These are phyloP conservation scores for Plantago elongata DNA, from an alignment of 257 asterid species.

Conservation along the genomic window DNA sequence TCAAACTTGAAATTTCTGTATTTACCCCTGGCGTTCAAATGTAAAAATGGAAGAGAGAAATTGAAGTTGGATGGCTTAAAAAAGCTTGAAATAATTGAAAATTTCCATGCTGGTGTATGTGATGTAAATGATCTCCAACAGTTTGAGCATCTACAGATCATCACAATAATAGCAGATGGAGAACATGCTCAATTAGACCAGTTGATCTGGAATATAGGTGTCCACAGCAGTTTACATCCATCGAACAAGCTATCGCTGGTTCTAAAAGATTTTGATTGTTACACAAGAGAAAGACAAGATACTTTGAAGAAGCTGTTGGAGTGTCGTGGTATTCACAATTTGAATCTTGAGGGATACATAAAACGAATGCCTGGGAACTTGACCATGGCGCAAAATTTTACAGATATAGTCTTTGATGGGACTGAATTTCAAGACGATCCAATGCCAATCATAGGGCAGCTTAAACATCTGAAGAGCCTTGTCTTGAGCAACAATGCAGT, in stretches of 20 bases:
- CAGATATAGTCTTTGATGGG: slow-evolving; percentile 16
- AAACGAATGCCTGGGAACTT: neutral
- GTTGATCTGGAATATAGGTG: neutral
- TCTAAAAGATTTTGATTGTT: slow-evolving; percentile 19
- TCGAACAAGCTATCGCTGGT: neutral
- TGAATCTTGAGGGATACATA: slow-evolving; percentile 22
- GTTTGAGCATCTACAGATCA: neutral
- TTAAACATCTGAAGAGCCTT: slow-evolving; percentile 16
- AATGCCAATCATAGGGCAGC: slow-evolving; percentile 16
- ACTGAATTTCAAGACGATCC: slow-evolving; percentile 20
- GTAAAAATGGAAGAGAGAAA: neutral
- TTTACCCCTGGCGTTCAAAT: slow-evolving; percentile 10
- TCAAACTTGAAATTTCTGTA: slow-evolving; percentile 18
- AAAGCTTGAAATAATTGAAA: slow-evolving; percentile 20
- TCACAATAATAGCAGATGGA: slow-evolving; percentile 2
- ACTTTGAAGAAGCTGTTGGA: neutral
- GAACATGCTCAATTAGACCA: neutral
- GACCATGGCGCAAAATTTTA: neutral
- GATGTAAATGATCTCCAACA: neutral
- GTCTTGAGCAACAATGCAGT: slow-evolving; percentile 19
- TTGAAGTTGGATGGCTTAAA: slow-evolving; percentile 13
- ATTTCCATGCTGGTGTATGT: slow-evolving; percentile 15
- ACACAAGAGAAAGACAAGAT: neutral
- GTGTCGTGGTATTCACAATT: neutral
- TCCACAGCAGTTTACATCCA: neutral